A percentile compares a stretch with the other conserved stretches of the same genome.
These are phyloP conservation scores for Caryopteris hybrid DNA, from an alignment of 305 asterid genomes.

Conservation along the genomic window DNA sequence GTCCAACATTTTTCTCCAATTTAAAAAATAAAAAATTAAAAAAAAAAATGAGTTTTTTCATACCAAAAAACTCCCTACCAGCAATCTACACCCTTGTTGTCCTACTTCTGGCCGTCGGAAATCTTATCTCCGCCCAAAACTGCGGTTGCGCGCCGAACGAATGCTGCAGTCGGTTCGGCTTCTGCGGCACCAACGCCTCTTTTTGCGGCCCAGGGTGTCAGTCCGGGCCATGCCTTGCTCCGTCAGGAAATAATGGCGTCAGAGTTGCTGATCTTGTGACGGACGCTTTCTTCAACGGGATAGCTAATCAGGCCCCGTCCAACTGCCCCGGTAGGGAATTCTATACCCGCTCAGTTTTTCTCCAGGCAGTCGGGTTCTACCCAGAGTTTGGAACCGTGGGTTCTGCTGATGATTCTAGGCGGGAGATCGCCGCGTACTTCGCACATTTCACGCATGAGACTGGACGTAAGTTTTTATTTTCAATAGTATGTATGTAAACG, in stretches of 20 bases:
- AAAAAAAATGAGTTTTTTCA: neutral
- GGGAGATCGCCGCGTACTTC: slow-evolving; percentile 28
- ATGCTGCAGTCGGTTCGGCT: slow-evolving; percentile 29
- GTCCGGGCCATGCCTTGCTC: slow-evolving; percentile 11
- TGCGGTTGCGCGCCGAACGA: slow-evolving; percentile 22
- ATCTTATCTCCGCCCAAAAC: slow-evolving; percentile 19
- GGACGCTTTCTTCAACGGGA: neutral
- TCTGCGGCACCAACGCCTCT: slow-evolving; percentile 14
- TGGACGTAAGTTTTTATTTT: slow-evolving; percentile 21
- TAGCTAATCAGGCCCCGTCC: slow-evolving; percentile 7
- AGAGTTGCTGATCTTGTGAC: slow-evolving; percentile 16
- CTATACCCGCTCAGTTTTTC: slow-evolving; percentile 9
- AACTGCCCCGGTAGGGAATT: slow-evolving; percentile 20
- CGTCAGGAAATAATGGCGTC: too few relatives aligned
- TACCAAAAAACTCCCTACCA: too few relatives aligned
- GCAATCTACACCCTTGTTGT: slow-evolving; percentile 4
- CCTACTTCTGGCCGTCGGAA: slow-evolving; percentile 11
- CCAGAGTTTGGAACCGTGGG: slow-evolving; percentile 15
- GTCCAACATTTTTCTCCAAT: neutral
- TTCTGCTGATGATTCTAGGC: neutral
- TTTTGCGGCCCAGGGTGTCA: slow-evolving; percentile 23
- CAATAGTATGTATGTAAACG: too few relatives aligned
- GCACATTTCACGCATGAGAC: slow-evolving; percentile 31
- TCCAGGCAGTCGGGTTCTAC: slow-evolving; percentile 2
- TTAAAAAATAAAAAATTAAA: neutral